Base-by-base conservation (phyloP, 169 alveolate genomes). In the Amoebophrya sp. region DNA sequence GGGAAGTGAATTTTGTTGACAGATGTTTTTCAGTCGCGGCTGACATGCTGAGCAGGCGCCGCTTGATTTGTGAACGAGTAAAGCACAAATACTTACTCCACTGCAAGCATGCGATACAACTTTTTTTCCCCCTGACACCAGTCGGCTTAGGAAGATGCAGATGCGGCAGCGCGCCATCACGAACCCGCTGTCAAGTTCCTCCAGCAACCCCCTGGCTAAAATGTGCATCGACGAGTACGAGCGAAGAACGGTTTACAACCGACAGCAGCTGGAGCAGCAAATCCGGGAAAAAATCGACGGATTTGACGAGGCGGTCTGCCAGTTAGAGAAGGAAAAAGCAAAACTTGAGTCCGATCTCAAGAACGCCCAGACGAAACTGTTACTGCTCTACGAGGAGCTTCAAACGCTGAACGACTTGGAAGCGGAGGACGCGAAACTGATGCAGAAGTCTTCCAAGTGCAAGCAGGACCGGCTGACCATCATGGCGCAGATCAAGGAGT, bases 391-490 rank as follows among this genome's bases (percentile, higher is more conserved):
- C 29, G 93, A 96, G 92, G 98, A 96, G 93, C 95, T 96, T 3
- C 90, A 94, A 40, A 90, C 95, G 38, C 93, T 96, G 39, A 95
- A 95, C 77, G 96, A 94, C 91, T 93, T 96, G 94, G 98, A 96
- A 92, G 96, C 94, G 14, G 93, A 94, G 90, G 98, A 96, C 89
- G 94, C 94, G 54, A 95, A 95, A 93, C 93, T 94, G 1, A 92
- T 94, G 25, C 91, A 91, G 35, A 91, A 92, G 54, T 90, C 95
- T 10, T 93, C 93, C 33, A 94, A 95, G 93, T 95, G 95, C 40
- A 93, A 95, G 40, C 92, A 95, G 90, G 97, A 96, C 47, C 95
- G 94, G 92, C 94, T 95, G 33, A 93, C 93, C 55, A 92, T 96
- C 40, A 93, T 95, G 91, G 92, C 92, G 39, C 95, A 95, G 93